Base-by-base conservation (phyloP, 345 rosid species). In the Theobroma cacao region DNA sequence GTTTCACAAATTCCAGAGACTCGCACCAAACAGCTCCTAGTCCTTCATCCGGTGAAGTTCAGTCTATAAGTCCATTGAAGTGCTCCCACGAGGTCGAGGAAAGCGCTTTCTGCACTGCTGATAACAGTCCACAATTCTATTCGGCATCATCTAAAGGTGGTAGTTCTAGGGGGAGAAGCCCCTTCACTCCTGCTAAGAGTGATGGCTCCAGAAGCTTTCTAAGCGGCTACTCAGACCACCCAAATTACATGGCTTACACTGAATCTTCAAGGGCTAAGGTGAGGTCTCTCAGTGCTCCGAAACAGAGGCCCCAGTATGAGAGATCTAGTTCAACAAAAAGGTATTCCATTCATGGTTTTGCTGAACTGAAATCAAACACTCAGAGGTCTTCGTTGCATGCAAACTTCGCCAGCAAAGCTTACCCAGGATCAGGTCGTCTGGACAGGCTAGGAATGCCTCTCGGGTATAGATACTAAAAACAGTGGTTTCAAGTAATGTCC, bases 361-460 rank as follows among this genome's bases (percentile, higher is more conserved):
- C 88, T 20, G 80, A 91, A 53, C 73, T 86, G 69, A 82, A 91
- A 80, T 85, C 93, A 14, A 72, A 72, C 22, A 75, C 85, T 1
- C 94, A 84, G 72, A 90, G 83, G 69, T 84, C 91, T 60, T 83
- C 85, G 15, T 52, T 90, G 83, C 91, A 88, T 26, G 80, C 92
- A 11, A 93, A 75, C 77, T 93, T 90, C 43, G 71, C 88, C 15
- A 89, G 80, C 81, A 97, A 90, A 79, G 98, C 93, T 10, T 97
- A 97, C 75, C 98, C 98, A 0, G 99, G 99, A 41, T 97, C 97
- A 0, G 99, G 99, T 67, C 93, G 93, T 45, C 81, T 96, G 86
- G 98, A 96, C 89, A 88, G 85, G 75, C 88, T 91, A 0, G 99
- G 98, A 48, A 89, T 94, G 98, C 98, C 98, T 0, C 40, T 91